Evolutionary conservation across 306 rosid species (phyloP).

Genomic region (Cucumis melo): DNA sequence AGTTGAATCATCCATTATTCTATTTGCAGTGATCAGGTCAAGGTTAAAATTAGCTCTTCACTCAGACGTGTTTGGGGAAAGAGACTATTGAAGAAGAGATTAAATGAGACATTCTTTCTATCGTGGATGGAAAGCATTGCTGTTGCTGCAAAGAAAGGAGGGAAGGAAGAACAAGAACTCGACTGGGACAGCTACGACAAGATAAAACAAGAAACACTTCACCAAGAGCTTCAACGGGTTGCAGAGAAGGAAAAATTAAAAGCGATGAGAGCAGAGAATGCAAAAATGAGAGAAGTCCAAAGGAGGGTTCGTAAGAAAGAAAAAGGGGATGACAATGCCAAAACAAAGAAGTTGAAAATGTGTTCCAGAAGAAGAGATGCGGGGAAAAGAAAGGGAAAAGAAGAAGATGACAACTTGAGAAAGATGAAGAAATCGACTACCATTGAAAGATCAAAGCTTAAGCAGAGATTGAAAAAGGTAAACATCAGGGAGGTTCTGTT

Average conservation of each 20-base stretch:
- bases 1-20: neutral
- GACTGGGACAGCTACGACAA: conserved; percentile 65
- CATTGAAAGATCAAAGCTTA: conserved; percentile 17
- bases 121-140: conserved; percentile 57
- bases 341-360: conserved; percentile 4
- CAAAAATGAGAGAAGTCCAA: conserved; percentile 29
- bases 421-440: conserved; percentile 21
- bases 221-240: conserved; percentile 25
- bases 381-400: conserved; percentile 9
- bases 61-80: conserved; percentile 42
- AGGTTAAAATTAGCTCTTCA: conserved; percentile 61
- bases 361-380: neutral
- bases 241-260: conserved; percentile 38
- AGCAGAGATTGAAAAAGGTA: conserved; percentile 41
- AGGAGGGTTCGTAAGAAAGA: conserved; percentile 31
- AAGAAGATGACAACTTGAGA: conserved; percentile 13
- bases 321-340: conserved; percentile 15
- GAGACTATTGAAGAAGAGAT: conserved; percentile 37
- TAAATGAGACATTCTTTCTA: conserved; percentile 24
- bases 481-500: neutral
- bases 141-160: conserved; percentile 63
- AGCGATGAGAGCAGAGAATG: conserved; percentile 39
- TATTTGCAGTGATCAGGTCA: conserved; percentile 45
- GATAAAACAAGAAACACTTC: conserved; percentile 33
- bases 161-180: conserved; percentile 39